These are phyloP conservation scores for Kitagawia praeruptora DNA, from an alignment of 129 eudicot species.

Conservation along the genomic window DNA sequence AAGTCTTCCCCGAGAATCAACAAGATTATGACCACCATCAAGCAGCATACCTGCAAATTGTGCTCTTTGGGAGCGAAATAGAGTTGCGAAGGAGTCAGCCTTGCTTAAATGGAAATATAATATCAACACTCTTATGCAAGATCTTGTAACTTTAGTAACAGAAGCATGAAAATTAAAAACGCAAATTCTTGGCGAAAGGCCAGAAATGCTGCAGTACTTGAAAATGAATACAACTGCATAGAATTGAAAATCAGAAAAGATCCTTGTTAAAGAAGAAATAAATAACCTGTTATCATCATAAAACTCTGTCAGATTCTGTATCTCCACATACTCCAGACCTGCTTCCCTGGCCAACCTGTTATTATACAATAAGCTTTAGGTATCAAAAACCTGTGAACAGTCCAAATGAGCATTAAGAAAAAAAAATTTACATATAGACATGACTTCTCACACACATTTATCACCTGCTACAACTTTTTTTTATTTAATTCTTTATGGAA, in stretches of 20 bases:
- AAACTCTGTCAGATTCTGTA: constrained; percentile 81
- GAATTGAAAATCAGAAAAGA: background rate
- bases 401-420: background rate
- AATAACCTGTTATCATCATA: constrained; percentile 86
- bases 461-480: background rate
- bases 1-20: constrained; percentile 91
- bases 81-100: constrained; percentile 1
- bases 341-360: constrained; percentile 94
- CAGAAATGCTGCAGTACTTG: background rate
- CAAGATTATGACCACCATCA: constrained; percentile 70
- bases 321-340: constrained; percentile 93
- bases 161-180: background rate
- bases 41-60: constrained; percentile 74
- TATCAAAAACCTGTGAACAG: background rate
- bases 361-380: constrained; percentile 14
- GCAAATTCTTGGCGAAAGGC: background rate
- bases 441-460: background rate
- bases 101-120: constrained; percentile 7
- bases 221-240: background rate
- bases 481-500: background rate
- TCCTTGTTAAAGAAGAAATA: background rate
- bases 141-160: background rate
- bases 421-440: background rate
- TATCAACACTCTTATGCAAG: background rate
- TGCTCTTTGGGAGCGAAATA: constrained; percentile 35